Conservation (phyloP, 805 yeast genomes). For the Kodamaea sagamina region DNA sequence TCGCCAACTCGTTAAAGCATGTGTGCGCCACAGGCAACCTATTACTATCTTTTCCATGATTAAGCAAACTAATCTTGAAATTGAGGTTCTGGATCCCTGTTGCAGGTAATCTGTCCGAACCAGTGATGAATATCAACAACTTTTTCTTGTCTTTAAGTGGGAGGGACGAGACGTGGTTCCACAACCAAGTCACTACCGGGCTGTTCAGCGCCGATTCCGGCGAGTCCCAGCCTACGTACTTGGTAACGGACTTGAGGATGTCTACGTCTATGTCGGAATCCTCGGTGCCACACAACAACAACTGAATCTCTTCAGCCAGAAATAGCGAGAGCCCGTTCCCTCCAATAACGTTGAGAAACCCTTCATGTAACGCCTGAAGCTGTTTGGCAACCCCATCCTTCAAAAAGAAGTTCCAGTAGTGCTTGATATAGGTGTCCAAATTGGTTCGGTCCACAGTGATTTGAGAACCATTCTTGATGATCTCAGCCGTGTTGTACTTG, state of each 20-base stretch:
- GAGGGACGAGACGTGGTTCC: constrained; percentile 68
- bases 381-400: constrained; percentile 53
- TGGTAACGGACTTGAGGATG: constrained; percentile 68
- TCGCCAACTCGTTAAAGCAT: constrained; percentile 86
- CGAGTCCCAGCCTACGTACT: constrained; percentile 64
- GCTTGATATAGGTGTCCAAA: constrained; percentile 58
- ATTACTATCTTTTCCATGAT: constrained; percentile 35
- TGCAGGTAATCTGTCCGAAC: constrained; percentile 90
- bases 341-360: constrained; percentile 76
- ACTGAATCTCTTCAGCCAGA: constrained; percentile 77
- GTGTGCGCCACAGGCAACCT: constrained; percentile 88
- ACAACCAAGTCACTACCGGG: constrained; percentile 71
- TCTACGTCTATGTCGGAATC: constrained; percentile 66
- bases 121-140: constrained; percentile 77
- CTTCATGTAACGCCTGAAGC: constrained; percentile 60
- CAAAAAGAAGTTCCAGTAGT: constrained; percentile 62
- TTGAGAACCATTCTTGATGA: constrained; percentile 59
- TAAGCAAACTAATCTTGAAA: constrained; percentile 63
- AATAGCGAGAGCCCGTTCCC: constrained; percentile 81
- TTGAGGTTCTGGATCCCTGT: constrained; percentile 80
- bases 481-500: constrained; percentile 43
- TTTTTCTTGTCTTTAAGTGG: constrained; percentile 54
- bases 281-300: constrained; percentile 74
- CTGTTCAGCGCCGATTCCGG: constrained; percentile 39
- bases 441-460: constrained; percentile 60